These are phyloP conservation scores for Annulohypoxylon moriforme DNA, from an alignment of 495 filamentous ascomycete genomes.

Conservation along the genomic window DNA sequence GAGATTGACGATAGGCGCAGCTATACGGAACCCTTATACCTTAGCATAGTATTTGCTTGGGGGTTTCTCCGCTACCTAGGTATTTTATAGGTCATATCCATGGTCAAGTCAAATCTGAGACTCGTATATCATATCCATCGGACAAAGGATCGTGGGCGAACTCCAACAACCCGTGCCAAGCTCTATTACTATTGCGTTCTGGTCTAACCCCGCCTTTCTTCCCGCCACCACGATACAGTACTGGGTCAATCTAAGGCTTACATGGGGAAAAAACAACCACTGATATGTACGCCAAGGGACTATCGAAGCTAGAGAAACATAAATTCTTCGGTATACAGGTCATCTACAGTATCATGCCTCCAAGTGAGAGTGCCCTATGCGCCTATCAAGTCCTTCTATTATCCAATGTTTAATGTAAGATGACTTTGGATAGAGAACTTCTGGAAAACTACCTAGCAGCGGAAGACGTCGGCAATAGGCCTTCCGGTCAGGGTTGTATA, in stretches of 20 bases:
- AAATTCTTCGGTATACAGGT: constrained; percentile 6
- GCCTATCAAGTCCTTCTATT: constrained; percentile 1
- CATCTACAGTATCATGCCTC: not conserved
- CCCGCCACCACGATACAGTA: constrained; percentile 36
- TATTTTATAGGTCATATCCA: constrained; percentile 19
- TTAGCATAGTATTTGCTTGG: constrained; percentile 1
- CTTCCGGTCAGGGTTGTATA: constrained; percentile 8
- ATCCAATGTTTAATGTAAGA: not conserved
- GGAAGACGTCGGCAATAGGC: constrained; percentile 16
- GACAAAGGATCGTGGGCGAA: constrained; percentile 40
- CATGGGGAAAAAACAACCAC: constrained; percentile 28
- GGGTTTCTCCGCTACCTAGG: not conserved
- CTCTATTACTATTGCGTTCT: constrained; percentile 34
- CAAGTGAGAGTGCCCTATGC: constrained; percentile 14
- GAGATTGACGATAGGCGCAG: constrained; percentile 31
- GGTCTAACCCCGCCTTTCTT: constrained; percentile 36
- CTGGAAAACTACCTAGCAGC: not conserved
- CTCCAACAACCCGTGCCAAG: constrained; percentile 40
- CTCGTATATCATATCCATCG: constrained; percentile 36
- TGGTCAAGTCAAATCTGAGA: constrained; percentile 10
- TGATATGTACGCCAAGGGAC: constrained; percentile 39
- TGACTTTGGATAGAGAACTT: not conserved
- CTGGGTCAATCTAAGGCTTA: constrained; percentile 46
- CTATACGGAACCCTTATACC: constrained; percentile 8
- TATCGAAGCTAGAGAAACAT: constrained; percentile 10